Evolutionary conservation across 2,329 filamentous ascomycete species (phyloP), one percentile per base, ranked within the genome.

Genomic region (Exophiala oligosperma): DNA sequence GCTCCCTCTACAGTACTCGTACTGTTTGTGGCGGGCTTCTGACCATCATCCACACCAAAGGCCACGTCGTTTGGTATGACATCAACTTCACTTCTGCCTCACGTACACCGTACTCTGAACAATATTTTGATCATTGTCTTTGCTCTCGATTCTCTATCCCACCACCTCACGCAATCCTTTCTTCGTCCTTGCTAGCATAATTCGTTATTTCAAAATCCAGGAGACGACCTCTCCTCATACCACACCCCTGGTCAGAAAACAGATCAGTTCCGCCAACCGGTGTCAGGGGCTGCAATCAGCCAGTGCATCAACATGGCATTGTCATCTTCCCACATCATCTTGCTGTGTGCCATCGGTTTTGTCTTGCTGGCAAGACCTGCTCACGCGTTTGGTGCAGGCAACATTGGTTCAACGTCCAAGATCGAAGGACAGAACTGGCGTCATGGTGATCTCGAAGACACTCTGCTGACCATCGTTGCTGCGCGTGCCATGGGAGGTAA

Each of bases 381-480:
- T 37, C 80, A 88, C 66, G 91, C 90, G 54, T 96, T 96, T 71
- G 91, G 91, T 65, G 91, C 91, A 68, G 92, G 92, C 62, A 95
- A 95, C 74, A 94, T 96, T 72, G 67, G 89, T 43, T 86, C 88
- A 57, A 82, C 91, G 60, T 89, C 90, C 70, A 88, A 87, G 71
- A 81, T 95, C 53, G 90, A 94, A 73, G 91, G 91, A 64, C 82
- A 90, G 72, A 95, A 95, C 73, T 96, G 88, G 88, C 88, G 89
- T 65, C 89, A 93, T 82, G 90, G 90, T 69, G 92, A 97, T 74
- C 95, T 97, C 69, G 92, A 96, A 79, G 92, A 97, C 78, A 88
- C 89, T 35, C 85, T 96, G 55, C 84, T 96, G 59, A 86, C 84
- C 60, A 79, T 96, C 28, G 76, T 86, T 48, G 84, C 88, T 71